A percentile compares a stretch with the other conserved stretches of the same genome.
Evolutionary conservation across 2,329 filamentous ascomycete species (phyloP).

Genomic region (Colletotrichum liaoningense): DNA sequence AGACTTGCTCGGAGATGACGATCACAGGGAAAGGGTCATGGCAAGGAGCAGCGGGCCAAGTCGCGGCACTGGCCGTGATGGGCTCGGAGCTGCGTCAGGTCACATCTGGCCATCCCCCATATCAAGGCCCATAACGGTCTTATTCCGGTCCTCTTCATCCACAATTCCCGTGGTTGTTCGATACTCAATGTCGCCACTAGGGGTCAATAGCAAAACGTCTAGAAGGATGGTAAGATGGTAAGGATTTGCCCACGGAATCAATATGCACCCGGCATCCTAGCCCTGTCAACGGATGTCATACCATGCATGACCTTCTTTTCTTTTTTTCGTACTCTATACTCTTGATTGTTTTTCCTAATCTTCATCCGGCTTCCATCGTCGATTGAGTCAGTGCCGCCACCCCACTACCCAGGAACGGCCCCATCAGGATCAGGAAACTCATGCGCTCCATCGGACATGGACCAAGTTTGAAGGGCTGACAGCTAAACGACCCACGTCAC

Average conservation of each 20-base stretch:
- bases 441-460: constrained; percentile 10
- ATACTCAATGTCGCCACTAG: constrained; percentile 2
- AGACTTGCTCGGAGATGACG: constrained; percentile 19
- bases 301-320: not conserved
- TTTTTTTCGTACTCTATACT: not conserved
- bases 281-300: not conserved
- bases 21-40: constrained; percentile 15
- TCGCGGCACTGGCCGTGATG: constrained; percentile 13
- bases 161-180: constrained; percentile 9
- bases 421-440: constrained; percentile 16
- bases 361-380: constrained; percentile 9
- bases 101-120: constrained; percentile 25
- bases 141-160: constrained; percentile 13
- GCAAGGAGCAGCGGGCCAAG: not conserved
- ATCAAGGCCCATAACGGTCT: constrained; percentile 5
- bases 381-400: constrained; percentile 27
- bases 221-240: not conserved
- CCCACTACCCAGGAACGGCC: not conserved
- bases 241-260: constrained; percentile 3
- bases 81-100: constrained; percentile 17
- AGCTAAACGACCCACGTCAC: not conserved
- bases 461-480: constrained; percentile 5
- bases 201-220: not conserved
- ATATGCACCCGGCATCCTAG: not conserved
- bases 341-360: not conserved